Evolutionary conservation across 768 basidiomycete genomes (phyloP), one percentile per base, ranked within the genome.

Genomic region (Hydnomerulius pinastri): DNA sequence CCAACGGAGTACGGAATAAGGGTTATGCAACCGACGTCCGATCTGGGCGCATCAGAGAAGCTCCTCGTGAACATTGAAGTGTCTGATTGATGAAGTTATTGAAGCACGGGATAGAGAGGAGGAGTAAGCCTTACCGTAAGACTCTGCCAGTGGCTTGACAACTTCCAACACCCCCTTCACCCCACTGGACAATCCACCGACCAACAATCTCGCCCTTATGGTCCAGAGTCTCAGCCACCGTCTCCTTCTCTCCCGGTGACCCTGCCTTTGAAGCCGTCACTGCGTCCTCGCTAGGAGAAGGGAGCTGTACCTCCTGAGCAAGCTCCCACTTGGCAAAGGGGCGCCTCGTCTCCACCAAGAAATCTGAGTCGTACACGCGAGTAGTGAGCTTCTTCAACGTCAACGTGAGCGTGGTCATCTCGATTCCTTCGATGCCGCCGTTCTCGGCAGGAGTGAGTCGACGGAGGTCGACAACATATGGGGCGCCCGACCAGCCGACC

Each of bases 311-410:
- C 20, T 60, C 71, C 36, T 73, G 65, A 20, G 85, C 82, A 21
- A 92, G 79, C 63, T 90, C 86, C 90, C 89, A 92, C 53, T 82
- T 90, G 11, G 90, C 87, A 56, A 92, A 86, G 2, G 85, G 81
- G 28, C 90, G 77, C 49, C 67, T 71, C 0, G 86, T 83, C 42
- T 81, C 81, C 6, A 85, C 77, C 41, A 92, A 63, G 64, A 92
- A 90, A 24, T 77, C 77, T 3, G 85, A 77, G 55, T 92, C 90
- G 59, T 90, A 92, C 15, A 84, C 87, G 50, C 78, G 80, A 13
- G 91, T 92, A 33, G 79, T 74, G 44, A 81, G 79, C 25, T 77
- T 78, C 46, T 75, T 73, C 24, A 93, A 73, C 8, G 73, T 67
- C 25, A 90, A 66, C 2, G 82, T 85, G 40, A 79, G 73, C 0